A percentile compares a stretch with the other conserved stretches of the same genome.
Evolutionary conservation across 2,329 filamentous ascomycete genomes (phyloP).

Genomic region (Septoria linicola): DNA sequence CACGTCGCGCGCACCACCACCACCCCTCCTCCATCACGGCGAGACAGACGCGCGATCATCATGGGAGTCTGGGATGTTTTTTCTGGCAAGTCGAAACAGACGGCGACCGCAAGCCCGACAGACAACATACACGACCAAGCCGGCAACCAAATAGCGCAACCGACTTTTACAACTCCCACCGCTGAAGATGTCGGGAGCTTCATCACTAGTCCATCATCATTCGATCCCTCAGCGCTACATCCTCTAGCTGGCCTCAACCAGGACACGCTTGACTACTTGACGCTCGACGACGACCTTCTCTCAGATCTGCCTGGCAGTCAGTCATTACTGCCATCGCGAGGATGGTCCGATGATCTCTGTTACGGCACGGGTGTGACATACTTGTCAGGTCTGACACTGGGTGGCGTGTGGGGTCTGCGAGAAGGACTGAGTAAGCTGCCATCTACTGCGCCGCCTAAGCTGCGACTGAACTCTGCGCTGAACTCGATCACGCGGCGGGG

Average conservation of each 20-base stretch:
- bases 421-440: constrained; percentile 78
- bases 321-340: constrained; percentile 87
- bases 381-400: constrained; percentile 77
- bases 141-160: constrained; percentile 31
- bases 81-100: constrained; percentile 52
- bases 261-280: constrained; percentile 91
- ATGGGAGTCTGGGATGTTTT: constrained; percentile 63
- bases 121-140: constrained; percentile 42
- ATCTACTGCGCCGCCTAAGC: constrained; percentile 75
- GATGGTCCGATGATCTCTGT: constrained; percentile 97
- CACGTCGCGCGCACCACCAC: neutral
- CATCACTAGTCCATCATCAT: constrained; percentile 69
- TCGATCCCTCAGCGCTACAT: constrained; percentile 86
- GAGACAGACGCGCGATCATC: constrained; percentile 16
- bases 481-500: constrained; percentile 92
- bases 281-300: constrained; percentile 85
- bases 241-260: constrained; percentile 90
- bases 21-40: constrained; percentile 18
- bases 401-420: constrained; percentile 87
- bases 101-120: constrained; percentile 46
- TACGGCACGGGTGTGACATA: constrained; percentile 97
- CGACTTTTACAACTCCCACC: constrained; percentile 58
- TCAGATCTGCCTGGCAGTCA: constrained; percentile 81
- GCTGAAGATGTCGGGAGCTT: constrained; percentile 81
- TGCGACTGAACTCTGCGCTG: constrained; percentile 88